A percentile compares a stretch with the other conserved stretches of the same genome.
phyloP scores from a whole-genome alignment of 2,329 filamentous ascomycete genomes.

The Chrysosphaeria jannelii region DNA sequence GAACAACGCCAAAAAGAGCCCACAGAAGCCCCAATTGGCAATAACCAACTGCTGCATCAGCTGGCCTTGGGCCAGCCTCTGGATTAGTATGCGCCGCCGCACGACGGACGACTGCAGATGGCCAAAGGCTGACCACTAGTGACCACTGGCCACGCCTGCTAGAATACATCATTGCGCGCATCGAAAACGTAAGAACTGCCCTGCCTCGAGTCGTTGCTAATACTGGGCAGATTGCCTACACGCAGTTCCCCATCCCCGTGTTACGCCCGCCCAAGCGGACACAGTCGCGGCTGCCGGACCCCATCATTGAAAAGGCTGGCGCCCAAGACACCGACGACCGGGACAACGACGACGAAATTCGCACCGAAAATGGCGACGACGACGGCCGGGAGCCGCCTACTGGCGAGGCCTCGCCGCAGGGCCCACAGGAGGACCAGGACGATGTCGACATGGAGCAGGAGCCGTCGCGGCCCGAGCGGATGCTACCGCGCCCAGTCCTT shows the following conservation, averaged over 20 bases:
- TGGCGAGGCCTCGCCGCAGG: not conserved
- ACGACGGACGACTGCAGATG: no score
- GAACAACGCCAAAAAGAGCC: no score
- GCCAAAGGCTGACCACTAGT: no score
- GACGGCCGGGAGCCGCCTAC: not conserved
- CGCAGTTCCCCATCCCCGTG: conserved; percentile 44
- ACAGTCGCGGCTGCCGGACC: conserved; percentile 14
- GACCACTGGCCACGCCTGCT: conserved; percentile 45
- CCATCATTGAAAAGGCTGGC: conserved; percentile 1
- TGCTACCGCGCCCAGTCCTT: conserved; percentile 29
- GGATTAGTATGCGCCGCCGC: no score
- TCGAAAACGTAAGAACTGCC: conserved; percentile 24
- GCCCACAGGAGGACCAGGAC: not conserved
- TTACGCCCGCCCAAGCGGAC: conserved; percentile 14
- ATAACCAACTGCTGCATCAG: no score
- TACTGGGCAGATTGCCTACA: conserved; percentile 32
- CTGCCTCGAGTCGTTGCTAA: no score
- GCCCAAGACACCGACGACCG: conserved; percentile 17
- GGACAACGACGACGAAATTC: conserved; percentile 1
- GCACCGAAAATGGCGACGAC: not conserved
- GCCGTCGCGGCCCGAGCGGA: conserved; percentile 6
- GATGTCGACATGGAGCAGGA: not conserved
- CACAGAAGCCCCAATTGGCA: no score
- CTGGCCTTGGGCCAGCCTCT: no score
- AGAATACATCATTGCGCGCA: conserved; percentile 29